phyloP scores from a whole-genome alignment of 768 basidiomycete genomes.

The Pisolithus albus region DNA sequence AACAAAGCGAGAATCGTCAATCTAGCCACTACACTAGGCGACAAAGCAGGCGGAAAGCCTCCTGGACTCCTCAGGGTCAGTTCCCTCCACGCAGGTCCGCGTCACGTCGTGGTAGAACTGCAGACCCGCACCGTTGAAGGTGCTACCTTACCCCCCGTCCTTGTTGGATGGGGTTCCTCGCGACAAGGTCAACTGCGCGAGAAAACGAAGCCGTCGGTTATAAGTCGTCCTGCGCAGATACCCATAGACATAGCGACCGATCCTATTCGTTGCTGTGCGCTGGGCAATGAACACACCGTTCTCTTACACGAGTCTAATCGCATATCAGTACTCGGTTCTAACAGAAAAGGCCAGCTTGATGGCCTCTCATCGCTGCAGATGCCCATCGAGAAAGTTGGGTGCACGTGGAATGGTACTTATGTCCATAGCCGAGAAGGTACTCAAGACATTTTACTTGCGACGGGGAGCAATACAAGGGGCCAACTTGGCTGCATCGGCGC shows the following conservation, averaged over 20 bases:
- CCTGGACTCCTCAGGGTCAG: slow-evolving; percentile 29
- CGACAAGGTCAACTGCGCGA: slow-evolving; percentile 81
- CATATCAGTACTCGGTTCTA: slow-evolving; percentile 55
- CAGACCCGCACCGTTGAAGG: slow-evolving; percentile 18
- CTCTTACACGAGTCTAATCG: slow-evolving; percentile 39
- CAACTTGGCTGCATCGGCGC: slow-evolving; percentile 50
- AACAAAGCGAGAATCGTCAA: slow-evolving; percentile 5
- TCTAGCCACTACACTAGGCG: slow-evolving; percentile 24
- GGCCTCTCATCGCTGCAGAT: slow-evolving; percentile 21
- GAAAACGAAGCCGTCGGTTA: slow-evolving; percentile 7
- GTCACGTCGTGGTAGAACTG: slow-evolving; percentile 58
- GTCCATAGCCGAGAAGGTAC: slow-evolving; percentile 22
- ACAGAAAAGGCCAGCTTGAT: slow-evolving; percentile 61
- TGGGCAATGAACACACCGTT: slow-evolving; percentile 52
- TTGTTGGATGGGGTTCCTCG: slow-evolving; percentile 77
- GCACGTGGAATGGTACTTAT: slow-evolving; percentile 82
- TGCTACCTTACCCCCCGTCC: slow-evolving; percentile 22
- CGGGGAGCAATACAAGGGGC: slow-evolving; percentile 50
- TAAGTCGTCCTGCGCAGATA: slow-evolving; percentile 29
- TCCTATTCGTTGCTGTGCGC: slow-evolving; percentile 27
- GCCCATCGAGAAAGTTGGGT: slow-evolving; percentile 35
- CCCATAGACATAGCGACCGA: slow-evolving; percentile 23
- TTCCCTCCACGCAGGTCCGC: slow-evolving; percentile 57
- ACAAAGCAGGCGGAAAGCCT: slow-evolving; percentile 26
- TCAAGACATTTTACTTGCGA: slow-evolving; percentile 34